Percentiles rank a stretch among this genome's conserved stretches.
Evolutionary conservation across 306 rosid genomes (phyloP).

Genomic region (peach (Prunus persica)): DNA sequence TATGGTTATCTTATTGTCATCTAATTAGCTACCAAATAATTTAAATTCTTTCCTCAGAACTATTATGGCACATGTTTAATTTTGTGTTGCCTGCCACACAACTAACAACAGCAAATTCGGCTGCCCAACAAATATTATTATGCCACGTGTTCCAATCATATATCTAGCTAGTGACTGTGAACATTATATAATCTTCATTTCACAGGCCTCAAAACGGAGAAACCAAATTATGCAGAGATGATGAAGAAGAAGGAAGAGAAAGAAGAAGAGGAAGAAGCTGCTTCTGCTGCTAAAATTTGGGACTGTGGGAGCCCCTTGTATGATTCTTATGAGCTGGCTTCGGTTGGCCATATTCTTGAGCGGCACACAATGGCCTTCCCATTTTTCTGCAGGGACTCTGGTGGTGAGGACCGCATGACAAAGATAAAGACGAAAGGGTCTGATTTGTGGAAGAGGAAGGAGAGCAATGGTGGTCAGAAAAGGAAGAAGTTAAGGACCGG

Average conservation of each 20-base stretch:
- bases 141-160: neutral
- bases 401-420: neutral
- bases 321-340: slow-evolving; percentile 25
- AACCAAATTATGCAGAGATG: neutral
- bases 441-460: neutral
- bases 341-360: slow-evolving; percentile 18
- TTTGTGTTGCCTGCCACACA: neutral
- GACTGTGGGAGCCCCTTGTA: slow-evolving; percentile 31
- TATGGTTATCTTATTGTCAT: neutral
- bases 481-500: slow-evolving; percentile 1
- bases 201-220: neutral
- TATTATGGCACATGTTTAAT: neutral
- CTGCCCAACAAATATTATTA: neutral
- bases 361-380: slow-evolving; percentile 5
- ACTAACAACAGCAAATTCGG: neutral
- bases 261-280: neutral
- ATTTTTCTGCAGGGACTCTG: neutral
- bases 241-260: slow-evolving; percentile 14
- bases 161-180: neutral
- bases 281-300: slow-evolving; percentile 8
- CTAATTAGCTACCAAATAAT: neutral
- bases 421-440: neutral
- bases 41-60: neutral
- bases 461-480: neutral
- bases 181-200: neutral